Evolutionary conservation across 2,329 filamentous ascomycete genomes (phyloP).

Genomic region (Tolypocladium pustulatum): DNA sequence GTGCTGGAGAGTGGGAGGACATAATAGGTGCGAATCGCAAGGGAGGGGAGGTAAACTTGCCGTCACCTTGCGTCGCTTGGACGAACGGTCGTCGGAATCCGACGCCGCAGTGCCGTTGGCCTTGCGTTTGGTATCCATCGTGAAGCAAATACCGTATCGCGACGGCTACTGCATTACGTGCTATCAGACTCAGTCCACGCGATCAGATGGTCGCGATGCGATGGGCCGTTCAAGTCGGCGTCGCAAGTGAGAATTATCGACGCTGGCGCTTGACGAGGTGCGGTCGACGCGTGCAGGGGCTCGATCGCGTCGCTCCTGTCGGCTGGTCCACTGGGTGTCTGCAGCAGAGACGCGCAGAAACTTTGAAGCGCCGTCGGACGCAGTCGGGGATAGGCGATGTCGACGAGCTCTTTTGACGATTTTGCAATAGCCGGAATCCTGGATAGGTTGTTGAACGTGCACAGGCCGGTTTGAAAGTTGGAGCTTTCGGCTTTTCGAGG

Average conservation of each 20-base stretch:
- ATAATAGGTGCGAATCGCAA: background rate
- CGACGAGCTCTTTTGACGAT: background rate
- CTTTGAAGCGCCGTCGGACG: background rate
- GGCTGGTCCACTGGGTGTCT: background rate
- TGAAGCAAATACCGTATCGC: constrained; percentile 13
- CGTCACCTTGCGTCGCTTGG: constrained; percentile 44
- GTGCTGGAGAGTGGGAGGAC: background rate
- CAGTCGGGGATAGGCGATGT: background rate
- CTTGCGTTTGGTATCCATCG: constrained; percentile 49
- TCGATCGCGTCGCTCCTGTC: constrained; percentile 1
- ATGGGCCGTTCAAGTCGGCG: constrained; percentile 10
- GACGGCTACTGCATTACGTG: constrained; percentile 16
- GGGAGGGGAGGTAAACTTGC: constrained; percentile 26
- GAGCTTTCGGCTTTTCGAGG: constrained; percentile 5
- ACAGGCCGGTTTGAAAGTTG: constrained; percentile 1
- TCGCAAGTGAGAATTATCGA: constrained; percentile 2
- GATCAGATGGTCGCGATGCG: constrained; percentile 11
- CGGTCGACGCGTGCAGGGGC: constrained; percentile 1
- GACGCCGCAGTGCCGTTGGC: constrained; percentile 33
- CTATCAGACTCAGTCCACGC: constrained; percentile 1
- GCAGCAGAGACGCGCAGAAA: background rate
- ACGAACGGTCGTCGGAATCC: constrained; percentile 40
- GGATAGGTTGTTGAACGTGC: background rate
- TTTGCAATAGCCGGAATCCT: background rate
- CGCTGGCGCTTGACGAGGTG: background rate